These are phyloP conservation scores for Rhododendron griersonianum DNA, from an alignment of 148 eudicot species.

Conservation along the genomic window DNA sequence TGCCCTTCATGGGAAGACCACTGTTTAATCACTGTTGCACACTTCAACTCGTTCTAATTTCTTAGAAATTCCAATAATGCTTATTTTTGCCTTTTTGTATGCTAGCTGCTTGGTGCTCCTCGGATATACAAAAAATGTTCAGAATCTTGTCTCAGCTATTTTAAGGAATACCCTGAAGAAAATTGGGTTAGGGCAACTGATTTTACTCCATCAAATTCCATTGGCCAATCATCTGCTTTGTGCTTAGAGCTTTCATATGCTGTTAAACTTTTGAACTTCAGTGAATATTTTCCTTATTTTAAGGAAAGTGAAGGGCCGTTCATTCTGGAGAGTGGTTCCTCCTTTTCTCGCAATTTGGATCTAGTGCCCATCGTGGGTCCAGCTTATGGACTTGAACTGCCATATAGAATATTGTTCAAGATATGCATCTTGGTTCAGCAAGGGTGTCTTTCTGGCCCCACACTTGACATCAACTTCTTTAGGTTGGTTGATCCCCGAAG, in stretches of 20 bases:
- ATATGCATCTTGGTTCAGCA: slow-evolving; percentile 63
- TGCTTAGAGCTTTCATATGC: slow-evolving; percentile 59
- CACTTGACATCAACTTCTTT: slow-evolving; percentile 50
- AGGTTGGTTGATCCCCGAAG: slow-evolving; percentile 59
- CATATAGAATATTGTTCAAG: slow-evolving; percentile 58
- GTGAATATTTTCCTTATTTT: slow-evolving; percentile 44
- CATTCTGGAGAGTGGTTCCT: slow-evolving; percentile 27
- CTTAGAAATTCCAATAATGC: neutral
- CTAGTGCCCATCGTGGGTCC: slow-evolving; percentile 74
- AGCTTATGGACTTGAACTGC: slow-evolving; percentile 42
- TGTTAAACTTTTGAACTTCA: slow-evolving; percentile 40
- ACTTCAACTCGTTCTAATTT: neutral
- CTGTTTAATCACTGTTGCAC: neutral
- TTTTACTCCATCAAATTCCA: slow-evolving; percentile 47
- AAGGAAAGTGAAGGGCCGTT: slow-evolving; percentile 41
- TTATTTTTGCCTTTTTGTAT: neutral
- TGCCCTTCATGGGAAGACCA: neutral
- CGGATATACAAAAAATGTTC: slow-evolving; percentile 49
- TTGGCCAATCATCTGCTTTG: slow-evolving; percentile 72
- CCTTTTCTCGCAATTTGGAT: slow-evolving; percentile 38
- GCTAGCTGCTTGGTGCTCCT: slow-evolving; percentile 66
- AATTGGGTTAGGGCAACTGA: slow-evolving; percentile 32
- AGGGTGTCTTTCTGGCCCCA: slow-evolving; percentile 82
- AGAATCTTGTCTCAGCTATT: slow-evolving; percentile 28
- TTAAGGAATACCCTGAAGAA: slow-evolving; percentile 52